These are phyloP conservation scores for Leavenworthia alabamica DNA, from an alignment of 345 rosid genomes.

Conservation along the genomic window DNA sequence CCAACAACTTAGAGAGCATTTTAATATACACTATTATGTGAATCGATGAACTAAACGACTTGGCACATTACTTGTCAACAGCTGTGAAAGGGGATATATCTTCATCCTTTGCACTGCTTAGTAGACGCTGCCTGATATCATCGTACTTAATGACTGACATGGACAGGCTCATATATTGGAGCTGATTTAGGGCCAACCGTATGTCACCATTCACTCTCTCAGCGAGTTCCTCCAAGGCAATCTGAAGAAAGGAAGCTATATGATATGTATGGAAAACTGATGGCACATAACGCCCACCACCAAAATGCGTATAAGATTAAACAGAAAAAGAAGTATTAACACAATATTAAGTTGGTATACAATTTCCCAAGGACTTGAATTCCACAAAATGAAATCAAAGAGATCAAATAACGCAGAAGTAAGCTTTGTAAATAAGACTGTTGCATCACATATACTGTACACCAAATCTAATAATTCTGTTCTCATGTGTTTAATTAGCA, in stretches of 20 bases:
- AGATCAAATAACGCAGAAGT: not conserved
- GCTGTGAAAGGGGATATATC: slow-evolving; percentile 97
- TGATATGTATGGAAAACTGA: slow-evolving; percentile 4
- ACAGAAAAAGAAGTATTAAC: no score
- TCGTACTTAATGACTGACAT: slow-evolving; percentile 75
- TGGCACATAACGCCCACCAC: slow-evolving; percentile 12
- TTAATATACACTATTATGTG: no score
- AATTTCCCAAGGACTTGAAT: not conserved
- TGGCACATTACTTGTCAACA: slow-evolving; percentile 97
- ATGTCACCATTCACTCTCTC: slow-evolving; percentile 95
- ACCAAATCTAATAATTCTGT: slow-evolving; percentile 6
- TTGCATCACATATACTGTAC: slow-evolving; percentile 5
- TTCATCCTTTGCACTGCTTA: slow-evolving; percentile 89
- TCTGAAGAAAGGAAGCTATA: slow-evolving; percentile 32
- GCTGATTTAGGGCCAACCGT: slow-evolving; percentile 89
- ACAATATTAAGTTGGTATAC: not conserved
- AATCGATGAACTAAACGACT: no score
- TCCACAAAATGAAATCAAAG: not conserved
- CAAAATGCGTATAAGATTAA: not conserved
- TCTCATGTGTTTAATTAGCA: not conserved
- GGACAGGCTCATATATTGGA: slow-evolving; percentile 94
- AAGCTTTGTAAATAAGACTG: not conserved
- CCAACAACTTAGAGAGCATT: no score
- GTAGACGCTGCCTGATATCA: slow-evolving; percentile 82
- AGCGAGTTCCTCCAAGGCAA: slow-evolving; percentile 92